These are phyloP conservation scores for Plasmodium cynomolgi DNA, from an alignment of 169 alveolate genomes.

Conservation along the genomic window DNA sequence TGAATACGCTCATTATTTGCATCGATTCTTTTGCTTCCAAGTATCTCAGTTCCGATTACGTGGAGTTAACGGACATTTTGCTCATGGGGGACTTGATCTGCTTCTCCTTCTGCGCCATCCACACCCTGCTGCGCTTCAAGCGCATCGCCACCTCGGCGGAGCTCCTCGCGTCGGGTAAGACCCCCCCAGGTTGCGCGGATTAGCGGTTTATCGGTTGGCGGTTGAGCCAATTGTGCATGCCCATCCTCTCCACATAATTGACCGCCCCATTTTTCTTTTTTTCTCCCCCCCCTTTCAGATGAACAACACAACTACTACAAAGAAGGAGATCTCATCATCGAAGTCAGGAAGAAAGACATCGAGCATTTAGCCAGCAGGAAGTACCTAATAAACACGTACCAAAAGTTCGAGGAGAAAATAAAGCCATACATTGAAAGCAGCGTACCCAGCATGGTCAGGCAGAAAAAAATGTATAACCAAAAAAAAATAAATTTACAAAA, in stretches of 20 bases:
- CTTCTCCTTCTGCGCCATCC: conserved; percentile 33
- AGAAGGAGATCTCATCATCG: conserved; percentile 30
- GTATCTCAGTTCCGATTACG: conserved; percentile 63
- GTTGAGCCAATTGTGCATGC: not conserved
- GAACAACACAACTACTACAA: conserved; percentile 36
- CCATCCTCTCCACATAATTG: not conserved
- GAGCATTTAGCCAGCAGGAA: conserved; percentile 66
- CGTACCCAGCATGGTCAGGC: conserved; percentile 66
- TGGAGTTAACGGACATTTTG: conserved; percentile 36
- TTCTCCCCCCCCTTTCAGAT: not conserved
- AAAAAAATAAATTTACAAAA: conserved; percentile 51
- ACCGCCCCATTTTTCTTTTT: not conserved
- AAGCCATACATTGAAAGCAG: conserved; percentile 73
- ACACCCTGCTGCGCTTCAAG: conserved; percentile 29
- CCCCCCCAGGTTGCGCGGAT: not conserved
- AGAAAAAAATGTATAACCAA: conserved; percentile 43
- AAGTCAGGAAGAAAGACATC: conserved; percentile 19
- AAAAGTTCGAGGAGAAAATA: conserved; percentile 69
- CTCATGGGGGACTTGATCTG: conserved; percentile 30
- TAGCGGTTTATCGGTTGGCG: not conserved
- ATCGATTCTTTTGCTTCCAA: conserved; percentile 72
- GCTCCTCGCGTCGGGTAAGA: conserved; percentile 44
- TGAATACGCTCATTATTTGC: conserved; percentile 49
- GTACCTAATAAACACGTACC: conserved; percentile 47
- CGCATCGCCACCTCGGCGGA: conserved; percentile 9